A percentile compares a stretch with the other conserved stretches of the same genome.
Conservation (phyloP, 2,329 filamentous ascomycete species). For the Penicillium concentricum region DNA sequence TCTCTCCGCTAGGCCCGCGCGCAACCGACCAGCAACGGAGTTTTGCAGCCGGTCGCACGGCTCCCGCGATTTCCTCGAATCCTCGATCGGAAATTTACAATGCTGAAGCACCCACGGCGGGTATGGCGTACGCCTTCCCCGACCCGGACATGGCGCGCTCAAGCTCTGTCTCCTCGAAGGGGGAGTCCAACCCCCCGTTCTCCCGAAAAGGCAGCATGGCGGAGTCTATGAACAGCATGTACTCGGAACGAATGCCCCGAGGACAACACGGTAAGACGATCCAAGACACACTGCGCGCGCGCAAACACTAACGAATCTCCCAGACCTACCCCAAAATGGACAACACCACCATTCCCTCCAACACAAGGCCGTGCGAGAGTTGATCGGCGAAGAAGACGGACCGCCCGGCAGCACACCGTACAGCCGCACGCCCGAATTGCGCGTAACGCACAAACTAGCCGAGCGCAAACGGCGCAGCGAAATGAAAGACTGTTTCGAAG, state of each 20-base stretch:
- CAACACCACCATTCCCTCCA: conserved; percentile 51
- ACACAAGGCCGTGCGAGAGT: conserved; percentile 48
- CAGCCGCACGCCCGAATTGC: conserved; percentile 50
- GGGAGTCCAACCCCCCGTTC: conserved; percentile 36
- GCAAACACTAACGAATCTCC: conserved; percentile 6
- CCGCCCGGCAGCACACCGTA: conserved; percentile 46
- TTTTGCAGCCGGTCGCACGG: conserved; percentile 47
- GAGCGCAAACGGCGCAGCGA: conserved; percentile 53
- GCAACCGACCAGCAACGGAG: conserved; percentile 38
- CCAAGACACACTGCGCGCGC: not conserved
- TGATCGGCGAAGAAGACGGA: conserved; percentile 48
- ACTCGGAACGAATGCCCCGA: conserved; percentile 48
- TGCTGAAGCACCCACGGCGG: conserved; percentile 50
- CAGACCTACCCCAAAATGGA: conserved; percentile 48
- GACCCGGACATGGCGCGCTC: conserved; percentile 47
- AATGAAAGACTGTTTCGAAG: conserved; percentile 54
- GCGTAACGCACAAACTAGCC: conserved; percentile 51
- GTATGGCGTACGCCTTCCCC: conserved; percentile 52
- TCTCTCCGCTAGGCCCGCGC: conserved; percentile 44
- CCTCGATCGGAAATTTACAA: conserved; percentile 52
- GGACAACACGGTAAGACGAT: conserved; percentile 48
- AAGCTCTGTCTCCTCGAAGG: conserved; percentile 37
- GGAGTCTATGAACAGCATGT: conserved; percentile 49
- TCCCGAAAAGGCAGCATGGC: conserved; percentile 49
- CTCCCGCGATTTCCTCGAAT: conserved; percentile 50